phyloP scores from a whole-genome alignment of 164 flowering plant species.

The Warburgia ugandensis region DNA sequence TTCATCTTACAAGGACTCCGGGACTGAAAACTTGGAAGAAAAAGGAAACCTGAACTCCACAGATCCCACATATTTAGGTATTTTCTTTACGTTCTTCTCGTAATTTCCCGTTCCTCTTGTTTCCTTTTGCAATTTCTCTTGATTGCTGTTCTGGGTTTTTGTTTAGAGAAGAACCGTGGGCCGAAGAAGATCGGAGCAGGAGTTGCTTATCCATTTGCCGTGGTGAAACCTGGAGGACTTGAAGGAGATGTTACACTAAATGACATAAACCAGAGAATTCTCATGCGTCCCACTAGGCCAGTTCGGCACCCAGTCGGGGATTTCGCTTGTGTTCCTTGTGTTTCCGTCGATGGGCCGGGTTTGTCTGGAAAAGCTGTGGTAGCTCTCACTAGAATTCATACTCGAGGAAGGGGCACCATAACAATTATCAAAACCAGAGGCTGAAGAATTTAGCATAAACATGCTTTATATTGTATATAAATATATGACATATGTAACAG shows the following conservation, averaged over 20 bases:
- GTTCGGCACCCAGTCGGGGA: conserved; percentile 36
- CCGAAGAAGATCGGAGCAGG: conserved; percentile 2
- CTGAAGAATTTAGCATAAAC: conserved; percentile 10
- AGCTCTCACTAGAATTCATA: conserved; percentile 31
- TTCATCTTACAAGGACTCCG: conserved; percentile 4
- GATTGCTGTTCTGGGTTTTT: background rate
- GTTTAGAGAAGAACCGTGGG: background rate
- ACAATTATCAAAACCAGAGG: conserved; percentile 34
- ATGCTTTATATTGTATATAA: no score
- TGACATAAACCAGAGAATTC: conserved; percentile 29
- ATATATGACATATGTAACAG: no score
- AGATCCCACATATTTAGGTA: background rate
- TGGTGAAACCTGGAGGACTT: conserved; percentile 32
- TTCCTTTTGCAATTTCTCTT: background rate
- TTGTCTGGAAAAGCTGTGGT: conserved; percentile 34
- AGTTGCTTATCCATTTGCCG: conserved; percentile 30
- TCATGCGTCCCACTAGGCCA: conserved; percentile 27
- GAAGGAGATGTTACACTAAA: conserved; percentile 33
- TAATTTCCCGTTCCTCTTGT: background rate
- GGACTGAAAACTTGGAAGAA: conserved; percentile 1
- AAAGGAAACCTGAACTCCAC: background rate
- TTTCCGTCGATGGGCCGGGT: conserved; percentile 11
- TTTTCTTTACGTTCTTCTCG: background rate
- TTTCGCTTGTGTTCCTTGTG: conserved; percentile 17
- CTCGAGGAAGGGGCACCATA: conserved; percentile 36